Evolutionary conservation across 208 protist genomes (phyloP), one percentile per base, ranked within the genome.

Genomic region (Leishmania gerbilli): DNA sequence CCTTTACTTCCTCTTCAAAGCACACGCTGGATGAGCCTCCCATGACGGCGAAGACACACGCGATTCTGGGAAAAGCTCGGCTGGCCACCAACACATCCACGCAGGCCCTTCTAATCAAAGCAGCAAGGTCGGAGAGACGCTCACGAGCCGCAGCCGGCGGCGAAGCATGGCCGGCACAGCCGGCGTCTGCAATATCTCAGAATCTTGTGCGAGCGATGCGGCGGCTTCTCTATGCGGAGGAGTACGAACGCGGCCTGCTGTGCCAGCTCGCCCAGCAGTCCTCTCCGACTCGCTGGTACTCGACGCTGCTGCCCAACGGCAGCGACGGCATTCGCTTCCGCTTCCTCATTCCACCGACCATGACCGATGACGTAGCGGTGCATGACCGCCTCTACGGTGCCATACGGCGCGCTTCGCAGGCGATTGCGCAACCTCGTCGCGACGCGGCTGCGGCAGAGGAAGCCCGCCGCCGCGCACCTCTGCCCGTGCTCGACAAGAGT

Each of bases 161-260:
- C 24, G 45, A 55, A 27, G 45, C 68, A 6, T 74, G 1, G 15
- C 40, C n/a, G 45, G 42, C 68, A 51, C 68, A 47, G 45, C 45
- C 9, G n/a, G 9, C 40, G 21, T 45, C 67, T 34, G 34, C 71
- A 17, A 62, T 72, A 68, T 53, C 68, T 53, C 42, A 55, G 68
- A 53, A 53, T n/a, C 31, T 53, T 42, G 58, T 64, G 19, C 79
- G 76, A 42, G 21, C 6, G 13, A 45, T 87, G 53, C 84, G 82
- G 34, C 91, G 86, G 74, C 81, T 92, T 24, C 31, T 92, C n/a
- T 93, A 93, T 74, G 71, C 90, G 7, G 91, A 95, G 71, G 62
- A 87, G 53, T 92, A 92, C 65, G 85, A 92, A 69, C 89, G 91
- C 0, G 80, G 71, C 3, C 31, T 93, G 58, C 72, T 92, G 42